Evolutionary conservation across 352 stramenopile genomes (phyloP), one percentile per base, ranked within the genome.

Genomic region (Phytophthora europaea): DNA sequence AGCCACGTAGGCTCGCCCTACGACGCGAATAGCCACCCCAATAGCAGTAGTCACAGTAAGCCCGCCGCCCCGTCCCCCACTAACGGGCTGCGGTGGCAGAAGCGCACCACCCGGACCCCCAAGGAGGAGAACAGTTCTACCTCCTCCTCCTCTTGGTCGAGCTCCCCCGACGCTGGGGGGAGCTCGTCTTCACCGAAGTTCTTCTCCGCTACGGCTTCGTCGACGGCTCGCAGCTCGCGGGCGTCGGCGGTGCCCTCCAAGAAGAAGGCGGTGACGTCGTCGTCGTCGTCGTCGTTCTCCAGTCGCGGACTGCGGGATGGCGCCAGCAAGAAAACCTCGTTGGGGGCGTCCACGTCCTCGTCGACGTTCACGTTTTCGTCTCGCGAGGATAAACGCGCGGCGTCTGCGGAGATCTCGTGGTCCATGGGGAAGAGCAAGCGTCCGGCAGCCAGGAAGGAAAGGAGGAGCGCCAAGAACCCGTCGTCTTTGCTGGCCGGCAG

Each of bases 31-130:
- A 45, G 38, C 13, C 38, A 45, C 33, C 54, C 15, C 8, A 67
- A 76, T 77, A 79, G 71, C 50, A 76, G 58, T 61, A 83, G 65
- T 73, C 70, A 64, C 74, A 76, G 61, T 74, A 78, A 74, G 51
- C 34, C 59, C 58, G 52, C 40, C 40, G 43, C 57, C 5, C 57
- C 65, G 20, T 71, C 76, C 10, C 66, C 71, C 15, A 73, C 65
- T 47, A 77, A 80, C 18, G 43, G 38, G 38, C 12, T 83, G 63
- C 78, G 77, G 26, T 90, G 83, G 83, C 81, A 89, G 47, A 88
- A 85, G 67, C 67, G 83, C 36, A 50, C 75, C 34, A 81, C 67
- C 3, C 71, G 82, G 43, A 62, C 56, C 18, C 33, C 66, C 26
- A 9, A 20, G 20, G 48, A 54, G n/a, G 48, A 54, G 45, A 52